Evolutionary conservation across 2,329 filamentous ascomycete genomes (phyloP).

Genomic region (Cladobotryum mycophilum): DNA sequence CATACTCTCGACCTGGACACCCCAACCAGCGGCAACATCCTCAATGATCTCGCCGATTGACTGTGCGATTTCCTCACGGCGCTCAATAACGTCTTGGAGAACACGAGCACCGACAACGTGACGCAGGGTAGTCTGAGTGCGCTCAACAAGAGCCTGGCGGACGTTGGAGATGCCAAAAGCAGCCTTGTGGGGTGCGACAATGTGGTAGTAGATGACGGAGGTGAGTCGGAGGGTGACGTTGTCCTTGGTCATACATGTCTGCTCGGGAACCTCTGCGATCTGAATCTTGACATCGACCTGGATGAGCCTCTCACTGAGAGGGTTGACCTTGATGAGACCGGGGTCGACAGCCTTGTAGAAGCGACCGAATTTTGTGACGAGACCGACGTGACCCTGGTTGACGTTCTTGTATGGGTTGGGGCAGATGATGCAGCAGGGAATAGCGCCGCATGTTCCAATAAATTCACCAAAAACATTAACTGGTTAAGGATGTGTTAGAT

Average conservation of each 20-base stretch:
- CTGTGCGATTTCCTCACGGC: constrained; percentile 91
- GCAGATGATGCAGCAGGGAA: constrained; percentile 86
- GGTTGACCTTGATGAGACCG: constrained; percentile 95
- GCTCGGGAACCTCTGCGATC: constrained; percentile 92
- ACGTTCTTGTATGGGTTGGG: constrained; percentile 96
- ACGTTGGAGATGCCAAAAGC: constrained; percentile 96
- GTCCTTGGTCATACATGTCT: constrained; percentile 99
- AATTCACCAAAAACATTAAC: constrained; percentile 68
- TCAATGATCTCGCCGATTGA: constrained; percentile 97
- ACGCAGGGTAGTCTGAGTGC: constrained; percentile 93
- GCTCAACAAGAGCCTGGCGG: constrained; percentile 91
- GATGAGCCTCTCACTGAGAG: constrained; percentile 79
- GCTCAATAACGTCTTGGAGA: constrained; percentile 96
- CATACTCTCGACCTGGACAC: constrained; percentile 95
- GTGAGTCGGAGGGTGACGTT: constrained; percentile 92
- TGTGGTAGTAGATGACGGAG: constrained; percentile 98
- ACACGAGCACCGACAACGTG: constrained; percentile 95
- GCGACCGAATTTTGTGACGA: constrained; percentile 90
- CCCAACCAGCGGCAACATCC: constrained; percentile 89
- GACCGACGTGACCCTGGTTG: constrained; percentile 84
- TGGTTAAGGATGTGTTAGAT: constrained; percentile 19
- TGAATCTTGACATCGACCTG: constrained; percentile 99
- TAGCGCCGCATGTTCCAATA: constrained; percentile 74
- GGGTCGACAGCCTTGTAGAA: constrained; percentile 96
- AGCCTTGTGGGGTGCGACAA: constrained; percentile 89